phyloP scores from a whole-genome alignment of 805 yeast genomes.

The Suhomyces faveliae region DNA sequence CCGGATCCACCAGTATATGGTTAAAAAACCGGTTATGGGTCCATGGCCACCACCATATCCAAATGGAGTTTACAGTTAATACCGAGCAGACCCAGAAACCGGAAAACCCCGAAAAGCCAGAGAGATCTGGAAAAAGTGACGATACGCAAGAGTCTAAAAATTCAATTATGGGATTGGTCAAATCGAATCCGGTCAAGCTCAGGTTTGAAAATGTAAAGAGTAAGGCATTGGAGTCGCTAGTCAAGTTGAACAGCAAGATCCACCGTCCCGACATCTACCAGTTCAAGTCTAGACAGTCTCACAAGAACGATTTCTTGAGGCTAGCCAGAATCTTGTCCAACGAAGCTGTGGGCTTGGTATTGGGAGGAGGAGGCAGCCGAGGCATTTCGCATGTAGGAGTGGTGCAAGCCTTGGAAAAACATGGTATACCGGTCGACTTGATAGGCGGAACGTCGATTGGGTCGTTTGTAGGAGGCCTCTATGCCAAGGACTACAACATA shows the following conservation, averaged over 20 bases:
- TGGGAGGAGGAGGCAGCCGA: slow-evolving; percentile 98
- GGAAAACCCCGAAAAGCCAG: neutral
- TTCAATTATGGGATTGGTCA: slow-evolving; percentile 37
- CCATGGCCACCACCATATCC: slow-evolving; percentile 88
- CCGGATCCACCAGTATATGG: slow-evolving; percentile 87
- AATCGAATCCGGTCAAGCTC: slow-evolving; percentile 33
- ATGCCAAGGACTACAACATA: slow-evolving; percentile 87
- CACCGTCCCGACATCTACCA: slow-evolving; percentile 18
- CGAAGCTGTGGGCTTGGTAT: slow-evolving; percentile 88
- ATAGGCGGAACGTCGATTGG: slow-evolving; percentile 98
- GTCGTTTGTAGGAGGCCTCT: slow-evolving; percentile 90
- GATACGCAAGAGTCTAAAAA: no score
- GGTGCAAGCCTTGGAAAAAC: slow-evolving; percentile 83
- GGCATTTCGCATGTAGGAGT: slow-evolving; percentile 93
- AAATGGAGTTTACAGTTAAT: slow-evolving; percentile 48
- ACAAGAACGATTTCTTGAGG: slow-evolving; percentile 86
- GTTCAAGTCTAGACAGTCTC: slow-evolving; percentile 43
- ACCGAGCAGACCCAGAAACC: slow-evolving; percentile 16
- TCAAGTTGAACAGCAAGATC: slow-evolving; percentile 23
- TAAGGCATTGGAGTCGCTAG: slow-evolving; percentile 26
- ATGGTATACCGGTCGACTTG: slow-evolving; percentile 89
- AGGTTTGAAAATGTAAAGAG: slow-evolving; percentile 34
- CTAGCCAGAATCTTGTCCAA: slow-evolving; percentile 88
- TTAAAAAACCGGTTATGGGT: slow-evolving; percentile 86
- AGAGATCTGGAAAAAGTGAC: no score